phyloP scores from a whole-genome alignment of 495 filamentous ascomycete genomes.

The Penicillium paradoxum region DNA sequence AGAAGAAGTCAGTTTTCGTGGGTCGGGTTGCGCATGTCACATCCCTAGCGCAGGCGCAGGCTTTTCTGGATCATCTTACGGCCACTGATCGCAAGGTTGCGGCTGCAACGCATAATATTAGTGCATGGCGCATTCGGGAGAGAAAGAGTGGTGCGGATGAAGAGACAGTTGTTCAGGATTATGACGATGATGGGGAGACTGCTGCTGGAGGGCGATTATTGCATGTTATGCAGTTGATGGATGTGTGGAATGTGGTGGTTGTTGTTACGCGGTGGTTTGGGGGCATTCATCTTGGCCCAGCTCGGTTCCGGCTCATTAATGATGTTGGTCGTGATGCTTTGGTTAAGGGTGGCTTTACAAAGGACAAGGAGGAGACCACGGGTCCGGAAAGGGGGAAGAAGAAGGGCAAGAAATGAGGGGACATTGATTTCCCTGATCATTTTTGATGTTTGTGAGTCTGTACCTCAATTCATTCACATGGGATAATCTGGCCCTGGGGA shows the following conservation, averaged over 20 bases:
- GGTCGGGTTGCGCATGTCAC: constrained; percentile 66
- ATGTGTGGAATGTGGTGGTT: constrained; percentile 85
- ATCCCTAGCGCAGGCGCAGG: constrained; percentile 61
- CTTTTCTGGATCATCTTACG: constrained; percentile 66
- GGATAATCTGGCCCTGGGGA: background rate
- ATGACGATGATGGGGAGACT: constrained; percentile 94
- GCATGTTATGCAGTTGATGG: constrained; percentile 91
- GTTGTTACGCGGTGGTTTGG: constrained; percentile 98
- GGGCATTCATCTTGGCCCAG: constrained; percentile 78
- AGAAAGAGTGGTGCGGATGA: constrained; percentile 34
- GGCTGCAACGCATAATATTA: constrained; percentile 88
- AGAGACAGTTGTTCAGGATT: constrained; percentile 72
- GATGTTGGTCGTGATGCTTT: constrained; percentile 78
- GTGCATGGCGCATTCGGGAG: constrained; percentile 57
- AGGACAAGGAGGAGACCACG: constrained; percentile 31
- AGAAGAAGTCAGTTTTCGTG: constrained; percentile 86
- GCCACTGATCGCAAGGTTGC: constrained; percentile 75
- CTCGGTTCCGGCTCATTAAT: constrained; percentile 86
- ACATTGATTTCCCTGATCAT: background rate
- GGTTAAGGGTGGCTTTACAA: constrained; percentile 67
- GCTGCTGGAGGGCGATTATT: constrained; percentile 82
- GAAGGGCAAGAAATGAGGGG: constrained; percentile 53
- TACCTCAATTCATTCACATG: background rate
- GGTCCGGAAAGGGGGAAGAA: constrained; percentile 47
- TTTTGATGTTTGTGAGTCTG: background rate